Evolutionary conservation across 164 flowering plant genomes (phyloP).

Genomic region (Liquidambar formosana): DNA sequence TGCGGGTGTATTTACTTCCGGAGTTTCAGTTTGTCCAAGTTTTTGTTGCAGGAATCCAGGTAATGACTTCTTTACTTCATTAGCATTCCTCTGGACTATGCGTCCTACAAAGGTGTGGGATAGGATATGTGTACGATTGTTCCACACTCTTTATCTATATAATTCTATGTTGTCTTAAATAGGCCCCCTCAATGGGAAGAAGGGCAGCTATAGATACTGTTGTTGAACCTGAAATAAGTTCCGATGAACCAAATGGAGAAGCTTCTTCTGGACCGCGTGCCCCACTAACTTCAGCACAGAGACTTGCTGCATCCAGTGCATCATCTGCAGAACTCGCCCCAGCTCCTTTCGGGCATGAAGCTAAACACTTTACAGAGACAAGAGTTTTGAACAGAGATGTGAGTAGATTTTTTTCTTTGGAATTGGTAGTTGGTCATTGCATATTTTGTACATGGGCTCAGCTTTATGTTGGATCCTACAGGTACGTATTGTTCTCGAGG

Average conservation of each 20-base stretch:
- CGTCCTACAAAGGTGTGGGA: too few relatives aligned
- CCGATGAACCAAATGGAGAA: slow-evolving; percentile 70
- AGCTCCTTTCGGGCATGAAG: slow-evolving; percentile 85
- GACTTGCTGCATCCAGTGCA: slow-evolving; percentile 64
- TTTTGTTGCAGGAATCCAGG: slow-evolving; percentile 91
- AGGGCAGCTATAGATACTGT: slow-evolving; percentile 46
- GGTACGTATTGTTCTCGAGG: slow-evolving; percentile 95
- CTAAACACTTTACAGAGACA: slow-evolving; percentile 88
- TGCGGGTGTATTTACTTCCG: slow-evolving; percentile 83
- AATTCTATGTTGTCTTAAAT: not conserved
- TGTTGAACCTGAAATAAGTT: slow-evolving; percentile 37
- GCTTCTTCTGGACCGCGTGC: slow-evolving; percentile 52
- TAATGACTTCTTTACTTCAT: slow-evolving; percentile 8
- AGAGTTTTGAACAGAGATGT: slow-evolving; percentile 88
- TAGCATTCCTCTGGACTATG: not conserved
- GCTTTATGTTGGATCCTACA: slow-evolving; percentile 31
- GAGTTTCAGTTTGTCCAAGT: slow-evolving; percentile 90
- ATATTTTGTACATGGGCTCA: slow-evolving; percentile 13
- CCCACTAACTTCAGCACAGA: slow-evolving; percentile 86
- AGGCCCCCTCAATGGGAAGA: slow-evolving; percentile 91
- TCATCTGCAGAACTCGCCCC: slow-evolving; percentile 55
- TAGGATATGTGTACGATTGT: not conserved
- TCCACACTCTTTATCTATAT: not conserved
- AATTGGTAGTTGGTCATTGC: not conserved
- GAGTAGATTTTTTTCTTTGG: slow-evolving; percentile 20